Conservation (phyloP, 129 eudicot species). For the Flaveria trinervia region DNA sequence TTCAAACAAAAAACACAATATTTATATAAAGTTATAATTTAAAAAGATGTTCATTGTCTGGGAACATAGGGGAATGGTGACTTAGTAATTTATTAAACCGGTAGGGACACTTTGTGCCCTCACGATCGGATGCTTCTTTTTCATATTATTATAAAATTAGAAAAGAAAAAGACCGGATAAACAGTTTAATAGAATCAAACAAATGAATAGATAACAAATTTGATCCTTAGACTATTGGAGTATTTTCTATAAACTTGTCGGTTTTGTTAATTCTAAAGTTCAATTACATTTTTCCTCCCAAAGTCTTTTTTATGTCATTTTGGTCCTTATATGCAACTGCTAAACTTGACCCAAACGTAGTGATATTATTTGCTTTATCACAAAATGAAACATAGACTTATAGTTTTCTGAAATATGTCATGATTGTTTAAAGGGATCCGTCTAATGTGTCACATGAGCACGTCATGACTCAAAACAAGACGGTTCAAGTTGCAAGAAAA, state of each 20-base stretch:
- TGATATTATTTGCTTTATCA: no score
- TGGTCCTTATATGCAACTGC: background rate
- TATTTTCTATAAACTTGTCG: no score
- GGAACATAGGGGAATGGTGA: background rate
- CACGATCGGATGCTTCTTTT: constrained; percentile 33
- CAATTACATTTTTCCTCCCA: background rate
- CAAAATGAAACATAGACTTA: background rate
- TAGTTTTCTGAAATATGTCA: background rate
- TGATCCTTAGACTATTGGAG: no score
- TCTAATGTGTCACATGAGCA: no score
- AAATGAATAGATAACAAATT: background rate
- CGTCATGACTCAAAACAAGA: no score
- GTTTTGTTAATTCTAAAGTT: no score
- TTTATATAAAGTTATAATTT: background rate
- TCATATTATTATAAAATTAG: background rate
- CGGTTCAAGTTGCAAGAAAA: no score
- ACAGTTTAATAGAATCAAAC: background rate
- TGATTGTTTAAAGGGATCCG: no score
- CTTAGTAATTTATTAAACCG: background rate
- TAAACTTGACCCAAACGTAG: background rate
- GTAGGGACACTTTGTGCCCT: constrained; percentile 42
- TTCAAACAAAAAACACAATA: background rate
- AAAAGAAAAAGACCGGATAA: constrained; percentile 9
- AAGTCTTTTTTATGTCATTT: background rate
- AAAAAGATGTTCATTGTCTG: background rate